Evolutionary conservation across 768 basidiomycete species (phyloP), one percentile per base, ranked within the genome.

Genomic region (Leucocoprinus leucothites): DNA sequence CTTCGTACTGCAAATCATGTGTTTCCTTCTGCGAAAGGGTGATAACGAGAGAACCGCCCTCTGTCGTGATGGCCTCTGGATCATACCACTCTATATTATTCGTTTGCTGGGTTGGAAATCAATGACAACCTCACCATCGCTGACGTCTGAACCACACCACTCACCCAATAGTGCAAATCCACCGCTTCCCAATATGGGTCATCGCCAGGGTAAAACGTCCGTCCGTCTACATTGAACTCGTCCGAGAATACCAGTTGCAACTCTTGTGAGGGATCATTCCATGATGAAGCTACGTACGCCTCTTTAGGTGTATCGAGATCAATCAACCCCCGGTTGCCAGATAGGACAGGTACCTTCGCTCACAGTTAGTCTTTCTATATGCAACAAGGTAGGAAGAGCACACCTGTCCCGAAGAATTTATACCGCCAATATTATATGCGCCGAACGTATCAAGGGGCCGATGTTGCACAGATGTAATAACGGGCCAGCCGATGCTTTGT

Each of bases 151-250:
- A 26, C 19, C n/a, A 36, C 16, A 9, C 7, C 9, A 53, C 63
- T 24, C 53, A 84, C 82, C 87, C 89, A 91, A 63, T 91, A 91
- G 63, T 91, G 84, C 48, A 91, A 71, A 67, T 91, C 76, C 5
- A 74, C 84, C n/a, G 90, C 87, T 64, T 89, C 86, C 87, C 87
- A 89, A 61, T 87, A 92, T 5, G 91, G 90, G 67, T 93, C 90
- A 61, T 91, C 89, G 2, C 87, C 88, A 47, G 85, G 83, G 70
- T 87, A 91, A 62, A 91, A 91, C 1, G 85, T 77, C 57, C 91
- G 74, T 13, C 87, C 86, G 21, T 85, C 84, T 13, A 69, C 67
- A 55, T 91, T 82, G 64, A 93, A 92, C 63, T 93, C 90, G 66
- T 93, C 91, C 7, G 82, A 85, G 65, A 89, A 91, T 9, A 90